Base-by-base conservation (phyloP, 306 rosid species). In the Inga leiocalycina region DNA sequence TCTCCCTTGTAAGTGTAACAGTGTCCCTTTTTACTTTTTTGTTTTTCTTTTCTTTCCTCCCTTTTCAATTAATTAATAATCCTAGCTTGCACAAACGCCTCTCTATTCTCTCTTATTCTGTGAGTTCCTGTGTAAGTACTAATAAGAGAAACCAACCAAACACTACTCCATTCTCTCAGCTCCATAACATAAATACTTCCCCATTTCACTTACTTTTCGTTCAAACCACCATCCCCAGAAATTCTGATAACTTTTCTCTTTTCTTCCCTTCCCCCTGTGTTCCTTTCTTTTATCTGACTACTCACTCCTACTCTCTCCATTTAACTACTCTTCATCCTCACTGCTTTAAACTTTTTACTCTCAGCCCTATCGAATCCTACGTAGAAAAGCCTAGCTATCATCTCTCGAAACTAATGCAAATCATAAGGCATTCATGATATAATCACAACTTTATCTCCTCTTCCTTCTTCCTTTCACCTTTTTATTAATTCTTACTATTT, bases 381-480 rank as follows among this genome's bases (percentile, higher is more conserved):
- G 16, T 82, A 81, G 90, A 84, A 62, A 90, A 88, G 91, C 81
- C 88, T 89, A 80, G 37, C 68, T 62, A 11, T 15, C 16, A 19
- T 34, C 43, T 13, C 71, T 65, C 71, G 71, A 65, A 65, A 34
- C 44, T 65, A 65, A 76, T 87, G 88, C 91, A 88, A 91, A 91
- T 93, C 94, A 96, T 92, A 76, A 90, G 83, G 71, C 91, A 92
- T 97, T 92, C 97, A 94, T 92, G 80, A 89, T 89, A 71, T 86
- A 92, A 87, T 89, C 93, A 90, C 89, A 69, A n/a, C 78, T 69
- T 12, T 59, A 68, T 6, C 56, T 57, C 64, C 65, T 57, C 76
- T 30, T 32, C 16, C 43, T 4, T 64, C 71, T 4, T 32, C 37
- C 44, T 6, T 13, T 14, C 19, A 14, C 10, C 43, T 32, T 32